A percentile compares a stretch with the other conserved stretches of the same genome.
Evolutionary conservation across 352 stramenopile species (phyloP).

Genomic region (Phytophthora niederhauseri): DNA sequence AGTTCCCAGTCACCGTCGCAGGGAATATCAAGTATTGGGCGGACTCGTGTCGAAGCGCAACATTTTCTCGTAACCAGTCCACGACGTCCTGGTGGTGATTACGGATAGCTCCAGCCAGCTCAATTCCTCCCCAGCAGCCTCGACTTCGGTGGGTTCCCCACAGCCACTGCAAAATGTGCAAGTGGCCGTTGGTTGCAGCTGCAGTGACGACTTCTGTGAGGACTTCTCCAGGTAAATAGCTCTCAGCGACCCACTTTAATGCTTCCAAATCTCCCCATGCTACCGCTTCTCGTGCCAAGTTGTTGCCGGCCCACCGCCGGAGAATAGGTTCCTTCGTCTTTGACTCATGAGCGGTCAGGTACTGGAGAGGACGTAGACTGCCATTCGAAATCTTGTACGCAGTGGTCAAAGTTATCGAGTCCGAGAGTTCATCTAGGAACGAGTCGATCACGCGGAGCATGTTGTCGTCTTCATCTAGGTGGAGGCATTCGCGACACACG

Average conservation of each 20-base stretch:
- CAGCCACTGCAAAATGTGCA: slow-evolving; percentile 22
- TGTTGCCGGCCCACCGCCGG: slow-evolving; percentile 22
- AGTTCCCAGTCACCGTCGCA: slow-evolving; percentile 14
- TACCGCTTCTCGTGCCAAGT: slow-evolving; percentile 8
- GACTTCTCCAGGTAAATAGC: slow-evolving; percentile 14
- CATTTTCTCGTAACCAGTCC: slow-evolving; percentile 44
- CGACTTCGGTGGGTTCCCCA: slow-evolving; percentile 8
- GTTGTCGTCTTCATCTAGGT: too few species aligned
- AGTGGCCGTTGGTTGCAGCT: slow-evolving; percentile 18
- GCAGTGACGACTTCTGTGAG: slow-evolving; percentile 23
- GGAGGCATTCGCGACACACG: too few species aligned
- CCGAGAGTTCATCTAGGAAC: too few species aligned
- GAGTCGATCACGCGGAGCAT: too few species aligned
- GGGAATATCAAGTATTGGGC: slow-evolving; percentile 8
- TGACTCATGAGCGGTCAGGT: slow-evolving; percentile 3
- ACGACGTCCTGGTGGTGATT: slow-evolving; percentile 46
- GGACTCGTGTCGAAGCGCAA: slow-evolving; percentile 2
- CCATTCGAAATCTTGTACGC: too few species aligned
- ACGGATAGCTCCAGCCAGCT: slow-evolving; percentile 20
- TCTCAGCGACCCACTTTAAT: slow-evolving; percentile 18
- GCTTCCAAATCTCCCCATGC: slow-evolving; percentile 18
- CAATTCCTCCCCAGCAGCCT: slow-evolving; percentile 21
- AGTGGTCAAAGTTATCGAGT: too few species aligned
- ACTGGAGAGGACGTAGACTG: slow-evolving; percentile 22
- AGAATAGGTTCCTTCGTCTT: slow-evolving; percentile 18